Conservation (phyloP, 371 early-diverging fungal genomes). For the Circinella umbellata region DNA sequence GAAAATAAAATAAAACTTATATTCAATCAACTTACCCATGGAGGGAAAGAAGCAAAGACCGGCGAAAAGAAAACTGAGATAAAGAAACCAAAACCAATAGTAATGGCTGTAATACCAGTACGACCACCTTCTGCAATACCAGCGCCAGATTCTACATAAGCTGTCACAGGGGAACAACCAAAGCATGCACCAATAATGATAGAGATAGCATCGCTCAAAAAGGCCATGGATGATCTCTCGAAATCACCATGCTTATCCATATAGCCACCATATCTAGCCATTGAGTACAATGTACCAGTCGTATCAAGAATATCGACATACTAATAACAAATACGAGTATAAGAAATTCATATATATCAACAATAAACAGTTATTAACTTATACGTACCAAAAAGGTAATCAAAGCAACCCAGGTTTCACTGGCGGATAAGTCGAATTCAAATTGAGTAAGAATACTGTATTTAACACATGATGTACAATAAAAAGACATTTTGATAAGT, state of each 20-base stretch:
- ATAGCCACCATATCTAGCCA: slow-evolving; percentile 84
- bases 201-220: slow-evolving; percentile 70
- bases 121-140: slow-evolving; percentile 84
- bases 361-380: neutral
- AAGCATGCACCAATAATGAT: slow-evolving; percentile 72
- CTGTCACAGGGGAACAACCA: slow-evolving; percentile 78
- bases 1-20: too few species aligned
- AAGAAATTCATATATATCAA: neutral
- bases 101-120: slow-evolving; percentile 77
- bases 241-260: slow-evolving; percentile 76
- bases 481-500: neutral
- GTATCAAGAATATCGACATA: slow-evolving; percentile 85
- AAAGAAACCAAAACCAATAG: slow-evolving; percentile 71
- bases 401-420: slow-evolving; percentile 79
- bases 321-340: neutral
- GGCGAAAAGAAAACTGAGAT: slow-evolving; percentile 82
- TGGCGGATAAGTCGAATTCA: slow-evolving; percentile 64
- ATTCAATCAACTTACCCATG: slow-evolving; percentile 66
- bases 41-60: slow-evolving; percentile 84
- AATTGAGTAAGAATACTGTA: slow-evolving; percentile 59
- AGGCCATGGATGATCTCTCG: slow-evolving; percentile 75
- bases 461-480: neutral
- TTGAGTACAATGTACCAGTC: slow-evolving; percentile 80
- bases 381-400: slow-evolving; percentile 66
- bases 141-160: slow-evolving; percentile 80